Percentiles rank a stretch among this genome's conserved stretches.
Conservation (phyloP, 1,139 yeast species). For the Kodamaea ohmeri region DNA sequence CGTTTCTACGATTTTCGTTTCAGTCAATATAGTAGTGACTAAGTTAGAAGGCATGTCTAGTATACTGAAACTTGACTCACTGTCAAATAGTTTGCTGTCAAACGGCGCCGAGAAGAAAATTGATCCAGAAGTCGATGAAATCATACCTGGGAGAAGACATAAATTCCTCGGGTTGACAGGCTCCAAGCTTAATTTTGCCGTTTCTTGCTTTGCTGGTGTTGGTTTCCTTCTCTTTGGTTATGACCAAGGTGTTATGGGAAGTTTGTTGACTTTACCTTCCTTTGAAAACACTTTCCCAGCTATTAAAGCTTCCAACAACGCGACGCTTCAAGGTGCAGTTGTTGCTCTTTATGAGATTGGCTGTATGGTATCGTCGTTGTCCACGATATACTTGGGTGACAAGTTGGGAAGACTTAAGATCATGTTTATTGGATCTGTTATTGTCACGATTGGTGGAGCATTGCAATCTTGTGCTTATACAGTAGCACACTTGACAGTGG, state of each 20-base stretch:
- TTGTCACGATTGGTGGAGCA: conserved; percentile 37
- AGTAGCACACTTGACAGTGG: conserved; percentile 35
- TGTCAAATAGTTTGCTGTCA: not conserved
- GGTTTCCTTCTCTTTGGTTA: conserved; percentile 43
- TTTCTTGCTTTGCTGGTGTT: conserved; percentile 30
- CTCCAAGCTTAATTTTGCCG: conserved; percentile 23
- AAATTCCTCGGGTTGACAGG: conserved; percentile 29
- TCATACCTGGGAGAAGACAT: conserved; percentile 9
- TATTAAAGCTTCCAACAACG: conserved; percentile 26
- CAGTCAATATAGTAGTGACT: no score
- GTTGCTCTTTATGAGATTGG: conserved; percentile 40
- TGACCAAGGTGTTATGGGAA: conserved; percentile 52
- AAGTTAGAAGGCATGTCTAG: no score
- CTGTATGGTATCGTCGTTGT: conserved; percentile 33
- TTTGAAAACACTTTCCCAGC: conserved; percentile 40
- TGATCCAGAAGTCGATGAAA: not conserved
- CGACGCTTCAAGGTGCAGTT: conserved; percentile 41
- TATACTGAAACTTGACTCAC: conserved; percentile 1
- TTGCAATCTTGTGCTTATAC: conserved; percentile 34
- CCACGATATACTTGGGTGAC: conserved; percentile 37
- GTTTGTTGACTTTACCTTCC: conserved; percentile 37
- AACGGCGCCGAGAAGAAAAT: not conserved
- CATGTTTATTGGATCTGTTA: conserved; percentile 30
- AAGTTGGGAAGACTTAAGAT: conserved; percentile 32
- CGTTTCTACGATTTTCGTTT: no score